Percentiles rank a stretch among this genome's conserved stretches.
Conservation (phyloP, 345 rosid species). For the Microcos paniculata region DNA sequence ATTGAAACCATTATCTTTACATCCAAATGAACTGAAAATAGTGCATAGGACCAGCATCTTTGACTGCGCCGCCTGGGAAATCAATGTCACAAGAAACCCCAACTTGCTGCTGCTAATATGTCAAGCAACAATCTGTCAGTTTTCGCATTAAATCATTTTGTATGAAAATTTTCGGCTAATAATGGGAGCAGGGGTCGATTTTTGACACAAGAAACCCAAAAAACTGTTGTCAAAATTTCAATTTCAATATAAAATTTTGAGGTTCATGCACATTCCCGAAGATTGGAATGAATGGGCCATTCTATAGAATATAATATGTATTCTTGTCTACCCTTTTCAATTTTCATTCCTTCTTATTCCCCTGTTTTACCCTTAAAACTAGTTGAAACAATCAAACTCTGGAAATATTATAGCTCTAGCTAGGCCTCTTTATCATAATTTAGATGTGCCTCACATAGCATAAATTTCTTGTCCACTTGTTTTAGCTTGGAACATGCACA, state of each 20-base stretch:
- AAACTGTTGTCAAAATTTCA: not conserved
- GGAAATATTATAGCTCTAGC: not conserved
- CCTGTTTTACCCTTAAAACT: not conserved
- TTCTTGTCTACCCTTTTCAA: not conserved
- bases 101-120: conserved; percentile 9
- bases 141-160: not conserved
- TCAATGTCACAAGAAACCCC: not conserved
- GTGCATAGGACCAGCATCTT: not conserved
- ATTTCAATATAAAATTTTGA: not conserved
- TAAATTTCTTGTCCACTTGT: not conserved
- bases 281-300: not conserved
- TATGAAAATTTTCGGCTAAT: not conserved
- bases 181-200: not conserved
- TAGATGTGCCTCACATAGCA: not conserved
- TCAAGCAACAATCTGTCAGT: conserved; percentile 9
- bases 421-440: not conserved
- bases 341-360: not conserved
- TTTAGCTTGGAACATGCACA: not conserved
- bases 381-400: not conserved
- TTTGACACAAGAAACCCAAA: not conserved
- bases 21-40: not conserved
- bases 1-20: not conserved
- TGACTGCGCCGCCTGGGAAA: conserved; percentile 8
- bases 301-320: not conserved
- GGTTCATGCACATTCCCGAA: conserved; percentile 9